These are phyloP conservation scores for Usnea hakonensis DNA, from an alignment of 495 filamentous ascomycete species.

Conservation along the genomic window DNA sequence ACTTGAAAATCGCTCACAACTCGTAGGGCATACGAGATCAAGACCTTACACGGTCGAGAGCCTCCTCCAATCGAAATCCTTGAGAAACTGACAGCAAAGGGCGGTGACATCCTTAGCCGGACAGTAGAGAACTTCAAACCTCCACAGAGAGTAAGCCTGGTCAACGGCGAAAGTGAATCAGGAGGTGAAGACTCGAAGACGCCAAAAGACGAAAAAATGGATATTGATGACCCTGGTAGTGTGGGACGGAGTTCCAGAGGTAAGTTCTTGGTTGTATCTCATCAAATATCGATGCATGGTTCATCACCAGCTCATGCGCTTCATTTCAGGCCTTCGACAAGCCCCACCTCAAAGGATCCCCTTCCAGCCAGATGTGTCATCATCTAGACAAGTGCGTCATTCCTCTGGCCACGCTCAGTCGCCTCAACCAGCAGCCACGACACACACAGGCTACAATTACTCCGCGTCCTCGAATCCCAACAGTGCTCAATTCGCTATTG, in stretches of 20 bases:
- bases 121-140: constrained; percentile 63
- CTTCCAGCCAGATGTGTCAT: constrained; percentile 69
- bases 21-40: constrained; percentile 67
- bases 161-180: constrained; percentile 43
- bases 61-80: constrained; percentile 77
- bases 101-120: constrained; percentile 65
- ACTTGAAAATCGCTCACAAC: neutral
- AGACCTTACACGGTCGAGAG: constrained; percentile 58
- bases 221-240: constrained; percentile 51
- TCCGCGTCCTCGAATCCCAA: constrained; percentile 20
- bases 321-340: constrained; percentile 53
- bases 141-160: constrained; percentile 22
- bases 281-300: neutral
- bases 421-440: constrained; percentile 29
- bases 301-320: neutral
- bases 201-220: constrained; percentile 53
- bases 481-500: constrained; percentile 44
- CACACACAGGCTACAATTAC: constrained; percentile 27
- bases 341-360: constrained; percentile 69
- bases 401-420: constrained; percentile 41
- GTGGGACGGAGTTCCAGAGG: constrained; percentile 55
- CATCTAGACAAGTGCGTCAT: constrained; percentile 52
- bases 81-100: constrained; percentile 66
- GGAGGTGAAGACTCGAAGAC: constrained; percentile 50
- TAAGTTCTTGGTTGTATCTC: constrained; percentile 17